Base-by-base conservation (phyloP, 1,139 yeast genomes). In the Hansenula lynferdii region DNA sequence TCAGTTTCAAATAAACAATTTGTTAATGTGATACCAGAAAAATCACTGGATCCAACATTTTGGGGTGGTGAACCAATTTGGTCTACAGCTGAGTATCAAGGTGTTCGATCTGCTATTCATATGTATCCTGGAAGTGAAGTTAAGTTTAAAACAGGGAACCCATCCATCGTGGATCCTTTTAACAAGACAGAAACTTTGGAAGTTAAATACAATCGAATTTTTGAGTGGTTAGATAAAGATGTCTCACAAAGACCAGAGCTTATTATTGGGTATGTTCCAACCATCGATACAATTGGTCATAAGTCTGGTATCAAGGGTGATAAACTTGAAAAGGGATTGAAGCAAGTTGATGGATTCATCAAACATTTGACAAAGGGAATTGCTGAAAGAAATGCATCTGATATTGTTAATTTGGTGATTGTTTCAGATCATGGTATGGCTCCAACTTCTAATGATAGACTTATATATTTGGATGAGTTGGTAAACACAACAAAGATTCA, bases 41-140 rank as follows among this genome's bases (percentile, higher is more conserved):
- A 60, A 35, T 82, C 89, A 6, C 67, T 80, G 1, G 72, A 72
- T 38, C 78, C 80, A 1, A 75, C 69, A 23, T 85, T 85, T 66
- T 86, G 95, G 95, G 92, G 94, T 9, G 95, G 96, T 23, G 94
- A 85, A 55, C 95, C 97, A 0, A 58, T 89, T 21, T 89, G 97
- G 97, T 65, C 70, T 33, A 85, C 95, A 0, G 89, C 94, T 0
- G 66, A 67, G 19, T 58, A 59, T n/a, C 85, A 83, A 44, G 81
- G 51, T 22, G 72, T 85, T 6, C 67, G 67, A 12, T 66, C 84
- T 3, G 95, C 94, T 0, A 81, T 86, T n/a, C 96, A 89, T 58
- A 87, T 89, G 96, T 89, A 95, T 95, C 96, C 97, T 0, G 96
- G 96, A 1, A 80, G 89, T 44, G 95, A 86, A 51, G 94, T 82